These are phyloP conservation scores for Rhodotorula taiwanensis DNA, from an alignment of 768 basidiomycete species.

Conservation along the genomic window DNA sequence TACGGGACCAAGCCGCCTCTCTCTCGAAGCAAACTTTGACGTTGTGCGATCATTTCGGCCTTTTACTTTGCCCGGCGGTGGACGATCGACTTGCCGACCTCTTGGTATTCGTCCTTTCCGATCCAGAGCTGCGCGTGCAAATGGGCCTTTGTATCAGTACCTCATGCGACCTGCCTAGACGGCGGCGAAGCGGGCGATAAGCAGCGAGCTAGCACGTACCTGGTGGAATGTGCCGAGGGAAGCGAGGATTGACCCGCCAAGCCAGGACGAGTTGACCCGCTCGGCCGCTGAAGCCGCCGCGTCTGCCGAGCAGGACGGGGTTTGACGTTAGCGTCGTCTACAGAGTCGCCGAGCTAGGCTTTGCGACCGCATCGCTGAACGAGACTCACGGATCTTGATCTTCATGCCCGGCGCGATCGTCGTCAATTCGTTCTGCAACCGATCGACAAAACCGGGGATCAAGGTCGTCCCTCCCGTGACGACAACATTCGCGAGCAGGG, in stretches of 20 bases:
- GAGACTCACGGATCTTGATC: conserved; percentile 38
- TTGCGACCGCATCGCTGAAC: conserved; percentile 30
- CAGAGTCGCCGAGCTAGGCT: too few relatives aligned
- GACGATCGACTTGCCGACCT: conserved; percentile 38
- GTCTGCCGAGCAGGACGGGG: too few relatives aligned
- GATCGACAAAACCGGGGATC: conserved; percentile 75
- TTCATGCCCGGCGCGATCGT: conserved; percentile 72
- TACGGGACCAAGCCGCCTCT: too few relatives aligned
- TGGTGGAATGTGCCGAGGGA: conserved; percentile 94
- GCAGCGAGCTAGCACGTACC: conserved; percentile 26
- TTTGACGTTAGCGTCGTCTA: too few relatives aligned
- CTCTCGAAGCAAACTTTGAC: too few relatives aligned
- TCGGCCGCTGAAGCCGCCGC: conserved; percentile 85
- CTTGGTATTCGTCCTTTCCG: conserved; percentile 87
- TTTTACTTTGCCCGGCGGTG: conserved; percentile 32
- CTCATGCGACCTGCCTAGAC: too few relatives aligned
- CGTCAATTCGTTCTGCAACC: conserved; percentile 67
- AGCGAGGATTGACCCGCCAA: conserved; percentile 90
- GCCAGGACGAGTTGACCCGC: conserved; percentile 84
- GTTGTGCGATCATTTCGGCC: too few relatives aligned
- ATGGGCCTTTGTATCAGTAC: too few relatives aligned
- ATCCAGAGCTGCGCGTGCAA: conserved; percentile 67
- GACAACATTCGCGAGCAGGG: conserved; percentile 85
- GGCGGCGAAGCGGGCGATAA: too few relatives aligned
- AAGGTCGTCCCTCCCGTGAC: conserved; percentile 89